Conservation (phyloP, 2,329 filamentous ascomycete genomes). For the Aschersonia sp. region DNA sequence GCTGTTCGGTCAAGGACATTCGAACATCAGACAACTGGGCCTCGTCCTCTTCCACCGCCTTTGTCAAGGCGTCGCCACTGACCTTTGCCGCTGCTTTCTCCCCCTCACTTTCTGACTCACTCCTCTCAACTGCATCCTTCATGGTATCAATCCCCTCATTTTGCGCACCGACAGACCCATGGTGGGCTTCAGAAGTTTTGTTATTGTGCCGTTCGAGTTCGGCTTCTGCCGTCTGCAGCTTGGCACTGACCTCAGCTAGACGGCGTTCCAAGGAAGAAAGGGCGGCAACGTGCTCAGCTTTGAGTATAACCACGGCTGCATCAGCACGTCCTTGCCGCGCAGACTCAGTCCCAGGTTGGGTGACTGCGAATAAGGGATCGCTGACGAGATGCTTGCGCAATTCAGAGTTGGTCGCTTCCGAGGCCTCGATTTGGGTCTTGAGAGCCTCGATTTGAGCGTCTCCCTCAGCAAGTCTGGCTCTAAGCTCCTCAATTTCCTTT, state of each 20-base stretch:
- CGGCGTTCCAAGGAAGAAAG: constrained; percentile 31
- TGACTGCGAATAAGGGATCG: constrained; percentile 18
- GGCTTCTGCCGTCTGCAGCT: constrained; percentile 34
- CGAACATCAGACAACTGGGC: constrained; percentile 36
- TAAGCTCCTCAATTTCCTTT: constrained; percentile 47
- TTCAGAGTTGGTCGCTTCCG: constrained; percentile 39
- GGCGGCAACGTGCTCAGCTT: constrained; percentile 33
- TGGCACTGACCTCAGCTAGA: constrained; percentile 32
- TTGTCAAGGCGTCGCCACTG: constrained; percentile 18
- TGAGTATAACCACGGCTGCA: constrained; percentile 28
- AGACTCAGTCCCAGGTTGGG: constrained; percentile 24
- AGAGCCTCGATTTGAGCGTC: constrained; percentile 43
- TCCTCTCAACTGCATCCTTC: constrained; percentile 31
- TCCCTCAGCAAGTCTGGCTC: constrained; percentile 41
- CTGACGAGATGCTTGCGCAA: constrained; percentile 36
- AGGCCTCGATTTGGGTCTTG: constrained; percentile 39
- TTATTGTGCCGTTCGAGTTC: constrained; percentile 36
- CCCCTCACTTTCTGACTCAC: constrained; percentile 18
- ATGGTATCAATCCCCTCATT: constrained; percentile 24
- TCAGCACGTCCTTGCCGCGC: constrained; percentile 23
- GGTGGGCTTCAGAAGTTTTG: constrained; percentile 30
- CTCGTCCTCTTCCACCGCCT: constrained; percentile 31
- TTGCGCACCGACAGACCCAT: constrained; percentile 32
- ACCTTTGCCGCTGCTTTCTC: constrained; percentile 12
- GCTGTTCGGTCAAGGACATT: constrained; percentile 32